Base-by-base conservation (phyloP, 129 eudicot genomes). In the Artemisia annua region DNA sequence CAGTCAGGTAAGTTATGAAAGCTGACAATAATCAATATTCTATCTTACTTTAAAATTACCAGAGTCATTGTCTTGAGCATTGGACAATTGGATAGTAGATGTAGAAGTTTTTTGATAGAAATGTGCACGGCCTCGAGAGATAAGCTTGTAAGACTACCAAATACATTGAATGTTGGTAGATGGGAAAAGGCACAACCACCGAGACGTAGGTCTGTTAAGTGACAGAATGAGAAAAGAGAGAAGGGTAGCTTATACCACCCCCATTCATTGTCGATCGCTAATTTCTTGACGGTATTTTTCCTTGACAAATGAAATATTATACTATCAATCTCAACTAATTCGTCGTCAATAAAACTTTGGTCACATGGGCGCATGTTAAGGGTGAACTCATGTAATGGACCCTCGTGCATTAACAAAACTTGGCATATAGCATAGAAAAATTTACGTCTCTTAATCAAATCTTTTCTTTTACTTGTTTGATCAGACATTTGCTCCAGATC, bases 131-230 rank as follows among this genome's bases (percentile, higher is more conserved):
- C 63, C 0, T 0, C 6, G 30, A 58, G 5, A 20, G 13, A 58
- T 58, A 58, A 58, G 1, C 63, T 58, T 58, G 63, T 58, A 58
- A 58, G 63, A 13, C 35, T 58, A 58, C 63, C 15, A 7, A 57
- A 57, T 57, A 10, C 14, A 0, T 10, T 58, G 12, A 11, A 58
- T 7, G 32, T 3, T 58, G 63, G 63, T 58, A 18, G 63, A 58
- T 8, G 6, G 15, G 22, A 24, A 58, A 58, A 12, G 2, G 10
- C 13, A 11, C 63, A 58, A 0, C 63, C 30, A 9, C 28, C 1
- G 1, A 58, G 63, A 58, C 12, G 1, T 3, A 58, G 32, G 15
- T 58, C 20, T 20, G 35, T 12, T 58, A 58, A 58, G 14, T 20
- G 63, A 20, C 11, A 39, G 30, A 58, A 58, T 13, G 63, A 58